Evolutionary conservation across 345 rosid species (phyloP).

Genomic region (Eucalyptus melliodora): DNA sequence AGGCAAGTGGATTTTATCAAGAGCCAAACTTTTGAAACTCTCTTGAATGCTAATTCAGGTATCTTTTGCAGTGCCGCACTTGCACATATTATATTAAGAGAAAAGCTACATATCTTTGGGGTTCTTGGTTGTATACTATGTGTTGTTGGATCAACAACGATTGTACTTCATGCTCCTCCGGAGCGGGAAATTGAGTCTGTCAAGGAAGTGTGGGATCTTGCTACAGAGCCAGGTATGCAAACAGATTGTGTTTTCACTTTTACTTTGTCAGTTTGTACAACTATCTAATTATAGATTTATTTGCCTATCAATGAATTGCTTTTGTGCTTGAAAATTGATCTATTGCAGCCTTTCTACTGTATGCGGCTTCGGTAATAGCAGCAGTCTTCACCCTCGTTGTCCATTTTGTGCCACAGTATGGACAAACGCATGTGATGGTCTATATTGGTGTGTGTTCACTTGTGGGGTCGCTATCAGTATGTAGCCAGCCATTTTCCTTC

Average conservation of each 20-base stretch:
- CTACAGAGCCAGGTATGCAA: slow-evolving; percentile 85
- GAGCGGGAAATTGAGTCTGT: slow-evolving; percentile 88
- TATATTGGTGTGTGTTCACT: slow-evolving; percentile 92
- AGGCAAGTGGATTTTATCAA: slow-evolving; percentile 27
- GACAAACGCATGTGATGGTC: slow-evolving; percentile 96
- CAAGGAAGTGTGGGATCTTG: slow-evolving; percentile 89
- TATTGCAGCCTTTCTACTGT: slow-evolving; percentile 79
- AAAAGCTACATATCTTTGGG: slow-evolving; percentile 82
- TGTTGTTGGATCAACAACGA: slow-evolving; percentile 93
- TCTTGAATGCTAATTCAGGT: background rate
- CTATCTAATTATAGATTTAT: background rate
- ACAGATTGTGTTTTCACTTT: background rate
- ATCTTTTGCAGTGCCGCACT: slow-evolving; percentile 66
- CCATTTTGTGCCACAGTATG: slow-evolving; percentile 68
- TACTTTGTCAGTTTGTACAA: background rate
- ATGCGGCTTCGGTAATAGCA: slow-evolving; percentile 61
- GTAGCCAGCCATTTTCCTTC: background rate
- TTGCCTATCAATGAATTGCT: background rate
- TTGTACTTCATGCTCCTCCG: slow-evolving; percentile 96
- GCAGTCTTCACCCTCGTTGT: slow-evolving; percentile 58
- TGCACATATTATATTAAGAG: slow-evolving; percentile 79
- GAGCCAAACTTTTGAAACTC: background rate
- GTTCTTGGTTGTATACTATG: slow-evolving; percentile 91
- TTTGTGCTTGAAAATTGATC: background rate
- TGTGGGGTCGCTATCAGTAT: slow-evolving; percentile 93